These are phyloP conservation scores for Biscogniauxia mediterranea DNA, from an alignment of 2,329 filamentous ascomycete genomes.

Conservation along the genomic window DNA sequence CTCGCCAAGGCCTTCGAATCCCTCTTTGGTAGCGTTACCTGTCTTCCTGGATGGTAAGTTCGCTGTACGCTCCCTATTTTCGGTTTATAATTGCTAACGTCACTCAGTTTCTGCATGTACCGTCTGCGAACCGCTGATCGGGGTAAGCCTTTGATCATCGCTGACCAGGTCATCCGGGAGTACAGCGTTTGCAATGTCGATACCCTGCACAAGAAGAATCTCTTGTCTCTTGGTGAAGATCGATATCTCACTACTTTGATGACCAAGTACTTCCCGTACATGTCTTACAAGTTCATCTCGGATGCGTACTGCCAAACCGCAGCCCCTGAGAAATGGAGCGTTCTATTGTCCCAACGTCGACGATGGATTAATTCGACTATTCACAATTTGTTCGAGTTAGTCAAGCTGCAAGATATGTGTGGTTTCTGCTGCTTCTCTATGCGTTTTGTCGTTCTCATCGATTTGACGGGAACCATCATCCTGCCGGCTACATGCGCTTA, in stretches of 20 bases:
- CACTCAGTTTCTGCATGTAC: conserved; percentile 93
- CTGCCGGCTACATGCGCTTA: conserved; percentile 87
- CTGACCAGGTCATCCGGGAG: conserved; percentile 81
- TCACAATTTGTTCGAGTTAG: conserved; percentile 90
- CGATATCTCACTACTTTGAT: conserved; percentile 91
- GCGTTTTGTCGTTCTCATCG: conserved; percentile 93
- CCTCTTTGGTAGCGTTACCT: conserved; percentile 95
- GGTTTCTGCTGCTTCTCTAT: conserved; percentile 99
- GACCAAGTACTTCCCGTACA: conserved; percentile 94
- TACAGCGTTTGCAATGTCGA: conserved; percentile 89
- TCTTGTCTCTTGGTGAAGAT: conserved; percentile 78
- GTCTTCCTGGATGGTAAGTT: conserved; percentile 96
- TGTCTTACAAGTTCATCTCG: conserved; percentile 94
- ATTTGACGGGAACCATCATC: conserved; percentile 89
- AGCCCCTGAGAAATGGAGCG: conserved; percentile 89
- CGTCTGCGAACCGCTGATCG: conserved; percentile 90
- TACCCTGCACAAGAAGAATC: conserved; percentile 87
- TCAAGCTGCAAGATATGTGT: conserved; percentile 89
- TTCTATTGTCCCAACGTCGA: conserved; percentile 94
- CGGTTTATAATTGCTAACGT: conserved; percentile 33
- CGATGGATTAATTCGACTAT: conserved; percentile 99
- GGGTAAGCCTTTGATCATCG: conserved; percentile 90
- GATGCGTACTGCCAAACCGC: conserved; percentile 93
- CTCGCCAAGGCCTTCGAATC: conserved; percentile 96
- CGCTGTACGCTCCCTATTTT: neutral